Conservation (phyloP, 768 basidiomycete species). For the Trametes cingulata region DNA sequence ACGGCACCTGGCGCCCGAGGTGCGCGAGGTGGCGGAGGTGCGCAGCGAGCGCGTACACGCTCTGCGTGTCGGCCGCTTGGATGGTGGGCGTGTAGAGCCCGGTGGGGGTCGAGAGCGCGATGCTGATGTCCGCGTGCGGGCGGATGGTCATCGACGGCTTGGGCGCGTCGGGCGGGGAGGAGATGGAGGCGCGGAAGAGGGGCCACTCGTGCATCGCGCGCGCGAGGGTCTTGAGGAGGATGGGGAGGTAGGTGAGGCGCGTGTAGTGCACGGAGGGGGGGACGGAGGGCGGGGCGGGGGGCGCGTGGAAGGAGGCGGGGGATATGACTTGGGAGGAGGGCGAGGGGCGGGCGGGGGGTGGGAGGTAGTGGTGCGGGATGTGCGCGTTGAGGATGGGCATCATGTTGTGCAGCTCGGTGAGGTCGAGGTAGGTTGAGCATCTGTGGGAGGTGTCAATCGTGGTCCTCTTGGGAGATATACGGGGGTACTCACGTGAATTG, state of each 20-base stretch:
- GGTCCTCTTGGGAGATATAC: neutral
- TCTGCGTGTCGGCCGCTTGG: slow-evolving; percentile 49
- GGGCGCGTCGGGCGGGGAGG: slow-evolving; percentile 29
- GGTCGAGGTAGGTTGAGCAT: slow-evolving; percentile 74
- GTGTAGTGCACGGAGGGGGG: slow-evolving; percentile 57
- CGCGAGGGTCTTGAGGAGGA: slow-evolving; percentile 81
- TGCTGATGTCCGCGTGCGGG: slow-evolving; percentile 68
- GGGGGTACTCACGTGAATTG: slow-evolving; percentile 67
- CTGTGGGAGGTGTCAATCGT: slow-evolving; percentile 34
- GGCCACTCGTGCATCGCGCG: slow-evolving; percentile 85
- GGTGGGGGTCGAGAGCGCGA: slow-evolving; percentile 79
- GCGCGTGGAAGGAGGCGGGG: slow-evolving; percentile 41
- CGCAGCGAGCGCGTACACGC: slow-evolving; percentile 62
- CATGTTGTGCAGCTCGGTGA: slow-evolving; percentile 65
- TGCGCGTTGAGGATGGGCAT: slow-evolving; percentile 65
- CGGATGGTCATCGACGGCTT: slow-evolving; percentile 77
- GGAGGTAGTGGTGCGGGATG: slow-evolving; percentile 61
- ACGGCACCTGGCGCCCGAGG: slow-evolving; percentile 68
- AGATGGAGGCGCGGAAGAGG: slow-evolving; percentile 75
- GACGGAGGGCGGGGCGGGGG: slow-evolving; percentile 44
- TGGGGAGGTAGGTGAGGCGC: slow-evolving; percentile 77
- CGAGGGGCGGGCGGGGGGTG: slow-evolving; percentile 41
- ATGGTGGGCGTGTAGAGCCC: slow-evolving; percentile 85
- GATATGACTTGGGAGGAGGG: slow-evolving; percentile 40
- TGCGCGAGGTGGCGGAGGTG: slow-evolving; percentile 59